These are phyloP conservation scores for Collybiopsis confluens DNA, from an alignment of 768 basidiomycete species.

Conservation along the genomic window DNA sequence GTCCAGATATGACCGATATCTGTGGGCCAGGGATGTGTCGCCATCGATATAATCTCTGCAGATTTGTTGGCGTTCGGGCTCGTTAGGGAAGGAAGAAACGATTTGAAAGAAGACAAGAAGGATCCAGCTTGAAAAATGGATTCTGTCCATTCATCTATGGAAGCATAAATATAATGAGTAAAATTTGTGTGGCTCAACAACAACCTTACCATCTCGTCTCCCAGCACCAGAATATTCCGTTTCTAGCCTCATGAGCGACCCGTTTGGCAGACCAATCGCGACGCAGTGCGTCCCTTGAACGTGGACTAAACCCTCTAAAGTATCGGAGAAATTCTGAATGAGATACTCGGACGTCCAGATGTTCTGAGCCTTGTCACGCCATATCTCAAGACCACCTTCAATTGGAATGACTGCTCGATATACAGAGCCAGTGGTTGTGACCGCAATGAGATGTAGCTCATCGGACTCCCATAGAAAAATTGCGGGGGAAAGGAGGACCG, in stretches of 20 bases:
- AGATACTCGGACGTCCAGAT: conserved; percentile 68
- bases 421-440: conserved; percentile 65
- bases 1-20: conserved; percentile 77
- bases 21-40: conserved; percentile 71
- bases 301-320: conserved; percentile 47
- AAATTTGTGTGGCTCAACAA: background rate
- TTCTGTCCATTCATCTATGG: conserved; percentile 76
- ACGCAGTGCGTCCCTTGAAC: conserved; percentile 65
- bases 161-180: conserved; percentile 10
- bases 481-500: conserved; percentile 60
- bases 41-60: conserved; percentile 65
- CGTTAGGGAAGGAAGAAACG: conserved; percentile 53
- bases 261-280: conserved; percentile 56
- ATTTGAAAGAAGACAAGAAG: conserved; percentile 62
- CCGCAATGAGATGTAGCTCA: conserved; percentile 67
- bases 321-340: conserved; percentile 48
- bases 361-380: conserved; percentile 49
- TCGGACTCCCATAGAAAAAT: conserved; percentile 51
- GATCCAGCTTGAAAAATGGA: conserved; percentile 52
- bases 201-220: conserved; percentile 52
- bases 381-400: conserved; percentile 45
- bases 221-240: conserved; percentile 53
- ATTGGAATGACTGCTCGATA: conserved; percentile 69
- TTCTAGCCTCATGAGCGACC: conserved; percentile 67
- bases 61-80: conserved; percentile 40